These are phyloP conservation scores for Starmerella geochares DNA, from an alignment of 805 yeast genomes.

Conservation along the genomic window DNA sequence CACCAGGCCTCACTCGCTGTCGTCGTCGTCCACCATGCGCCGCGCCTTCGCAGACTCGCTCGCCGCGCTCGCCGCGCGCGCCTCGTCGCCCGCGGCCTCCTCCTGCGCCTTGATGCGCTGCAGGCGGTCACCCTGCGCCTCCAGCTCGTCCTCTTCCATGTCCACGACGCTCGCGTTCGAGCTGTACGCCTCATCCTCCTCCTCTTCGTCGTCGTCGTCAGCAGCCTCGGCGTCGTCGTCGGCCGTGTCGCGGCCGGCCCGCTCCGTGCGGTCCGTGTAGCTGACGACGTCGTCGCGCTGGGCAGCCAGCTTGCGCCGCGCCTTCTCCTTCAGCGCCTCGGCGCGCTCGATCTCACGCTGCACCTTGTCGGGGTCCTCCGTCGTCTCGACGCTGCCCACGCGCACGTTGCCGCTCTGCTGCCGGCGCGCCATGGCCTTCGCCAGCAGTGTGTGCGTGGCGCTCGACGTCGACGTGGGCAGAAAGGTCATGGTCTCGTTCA, in stretches of 20 bases:
- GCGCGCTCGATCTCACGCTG: conserved; percentile 37
- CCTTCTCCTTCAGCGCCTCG: conserved; percentile 33
- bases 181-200: conserved; percentile 19
- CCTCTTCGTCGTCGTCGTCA: conserved; percentile 16
- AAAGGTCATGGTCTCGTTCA: conserved; percentile 58
- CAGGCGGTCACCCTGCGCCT: conserved; percentile 18
- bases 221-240: conserved; percentile 18
- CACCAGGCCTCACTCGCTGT: conserved; percentile 23
- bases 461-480: conserved; percentile 89
- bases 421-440: conserved; percentile 36
- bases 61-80: not conserved
- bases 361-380: conserved; percentile 38
- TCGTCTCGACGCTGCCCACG: conserved; percentile 34
- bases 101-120: conserved; percentile 15
- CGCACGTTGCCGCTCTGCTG: conserved; percentile 25
- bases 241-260: conserved; percentile 10
- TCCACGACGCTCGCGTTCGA: conserved; percentile 9
- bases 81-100: conserved; percentile 4
- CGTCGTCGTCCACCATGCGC: conserved; percentile 23
- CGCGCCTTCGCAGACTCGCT: conserved; percentile 11
- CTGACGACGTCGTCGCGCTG: conserved; percentile 28
- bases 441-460: conserved; percentile 66
- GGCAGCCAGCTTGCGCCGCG: conserved; percentile 36
- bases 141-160: conserved; percentile 26
- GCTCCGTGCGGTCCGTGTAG: conserved; percentile 15